These are phyloP conservation scores for Truncatella angustata DNA, from an alignment of 2,329 filamentous ascomycete genomes.

Conservation along the genomic window DNA sequence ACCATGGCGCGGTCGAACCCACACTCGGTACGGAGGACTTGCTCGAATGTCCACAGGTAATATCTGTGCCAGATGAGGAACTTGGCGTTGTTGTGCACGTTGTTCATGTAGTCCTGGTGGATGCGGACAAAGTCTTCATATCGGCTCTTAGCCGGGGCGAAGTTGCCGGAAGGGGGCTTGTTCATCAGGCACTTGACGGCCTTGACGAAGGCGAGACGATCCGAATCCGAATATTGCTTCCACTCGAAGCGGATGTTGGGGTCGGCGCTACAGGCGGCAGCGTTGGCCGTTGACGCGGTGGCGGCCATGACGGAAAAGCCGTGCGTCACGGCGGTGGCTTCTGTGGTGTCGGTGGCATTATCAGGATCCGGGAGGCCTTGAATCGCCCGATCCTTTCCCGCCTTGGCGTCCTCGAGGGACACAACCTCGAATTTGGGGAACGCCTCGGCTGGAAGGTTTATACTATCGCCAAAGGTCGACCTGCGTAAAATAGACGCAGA, in stretches of 20 bases:
- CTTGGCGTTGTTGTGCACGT: constrained; percentile 30
- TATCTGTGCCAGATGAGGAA: constrained; percentile 31
- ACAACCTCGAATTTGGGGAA: neutral
- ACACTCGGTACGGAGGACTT: constrained; percentile 28
- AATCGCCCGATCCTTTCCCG: neutral
- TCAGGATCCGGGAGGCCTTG: neutral
- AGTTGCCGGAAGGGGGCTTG: constrained; percentile 24
- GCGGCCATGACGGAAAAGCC: neutral
- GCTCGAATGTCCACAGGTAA: constrained; percentile 14
- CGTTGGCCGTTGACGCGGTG: neutral
- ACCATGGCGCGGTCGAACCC: constrained; percentile 28
- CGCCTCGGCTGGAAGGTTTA: neutral
- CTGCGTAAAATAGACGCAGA: neutral
- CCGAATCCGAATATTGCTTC: constrained; percentile 27
- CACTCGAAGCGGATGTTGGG: constrained; percentile 28
- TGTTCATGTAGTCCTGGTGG: constrained; percentile 28
- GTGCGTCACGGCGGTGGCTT: too few species aligned
- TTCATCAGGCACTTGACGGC: constrained; percentile 29
- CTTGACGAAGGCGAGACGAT: constrained; percentile 26
- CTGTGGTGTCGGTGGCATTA: neutral
- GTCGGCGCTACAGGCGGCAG: constrained; percentile 17
- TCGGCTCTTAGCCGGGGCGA: constrained; percentile 23
- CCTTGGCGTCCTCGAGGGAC: neutral
- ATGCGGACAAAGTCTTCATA: constrained; percentile 31
- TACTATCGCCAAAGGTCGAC: neutral